Evolutionary conservation across 1,139 yeast genomes (phyloP).

Genomic region (Yamadazyma friedrichii): DNA sequence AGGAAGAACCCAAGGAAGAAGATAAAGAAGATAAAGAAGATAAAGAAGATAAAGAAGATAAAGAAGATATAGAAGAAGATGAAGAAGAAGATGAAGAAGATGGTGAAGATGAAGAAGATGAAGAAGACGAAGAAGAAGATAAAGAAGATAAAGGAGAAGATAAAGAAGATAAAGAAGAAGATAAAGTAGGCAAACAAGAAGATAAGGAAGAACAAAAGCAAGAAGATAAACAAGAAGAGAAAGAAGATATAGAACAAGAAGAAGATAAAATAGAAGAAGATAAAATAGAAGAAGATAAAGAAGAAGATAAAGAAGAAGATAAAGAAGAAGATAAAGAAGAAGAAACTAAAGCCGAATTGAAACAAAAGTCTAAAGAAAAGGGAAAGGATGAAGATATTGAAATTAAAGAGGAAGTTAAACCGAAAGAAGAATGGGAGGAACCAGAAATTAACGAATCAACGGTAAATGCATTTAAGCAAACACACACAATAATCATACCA

Average conservation of each 20-base stretch:
- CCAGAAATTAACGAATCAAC: slow-evolving; percentile 17
- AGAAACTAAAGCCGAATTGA: slow-evolving; percentile 1
- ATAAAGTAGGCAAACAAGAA: neutral
- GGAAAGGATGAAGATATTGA: slow-evolving; percentile 7
- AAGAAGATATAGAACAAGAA: neutral
- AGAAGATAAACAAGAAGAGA: neutral
- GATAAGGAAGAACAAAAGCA: neutral
- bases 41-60: slow-evolving; percentile 13
- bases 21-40: slow-evolving; percentile 11
- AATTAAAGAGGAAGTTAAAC: slow-evolving; percentile 2
- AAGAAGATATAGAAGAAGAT: neutral
- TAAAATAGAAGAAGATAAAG: too few relatives aligned
- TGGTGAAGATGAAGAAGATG: neutral
- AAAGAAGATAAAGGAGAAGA: slow-evolving; percentile 4
- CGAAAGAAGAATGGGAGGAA: slow-evolving; percentile 8
- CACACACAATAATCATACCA: slow-evolving; percentile 89
- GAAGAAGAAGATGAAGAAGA: neutral
- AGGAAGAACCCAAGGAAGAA: slow-evolving; percentile 9
- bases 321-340: neutral
- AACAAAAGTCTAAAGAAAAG: slow-evolving; percentile 7
- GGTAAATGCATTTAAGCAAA: slow-evolving; percentile 44
- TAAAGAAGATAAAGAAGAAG: slow-evolving; percentile 4
- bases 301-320: neutral
- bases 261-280: neutral
- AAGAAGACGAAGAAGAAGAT: neutral